Evolutionary conservation across 495 filamentous ascomycete species (phyloP).

Genomic region (Hypoxylon rickii): DNA sequence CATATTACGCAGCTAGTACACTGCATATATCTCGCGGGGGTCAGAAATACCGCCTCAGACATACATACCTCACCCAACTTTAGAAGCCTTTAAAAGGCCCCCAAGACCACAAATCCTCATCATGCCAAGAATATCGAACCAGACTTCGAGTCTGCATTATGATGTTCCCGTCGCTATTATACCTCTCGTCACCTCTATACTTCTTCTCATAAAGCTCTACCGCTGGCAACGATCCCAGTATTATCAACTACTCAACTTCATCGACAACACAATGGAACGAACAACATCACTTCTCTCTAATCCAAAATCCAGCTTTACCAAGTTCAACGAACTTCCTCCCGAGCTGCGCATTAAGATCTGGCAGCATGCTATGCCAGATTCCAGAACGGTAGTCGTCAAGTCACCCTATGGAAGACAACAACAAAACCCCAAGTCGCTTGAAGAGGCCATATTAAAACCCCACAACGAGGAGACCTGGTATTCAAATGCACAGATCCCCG

Average conservation of each 20-base stretch:
- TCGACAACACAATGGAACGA: constrained; percentile 30
- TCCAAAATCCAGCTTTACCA: constrained; percentile 37
- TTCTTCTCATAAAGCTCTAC: constrained; percentile 24
- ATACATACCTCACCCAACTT: constrained; percentile 5
- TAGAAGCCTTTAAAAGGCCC: background rate
- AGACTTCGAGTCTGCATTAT: constrained; percentile 24
- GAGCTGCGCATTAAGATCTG: constrained; percentile 55
- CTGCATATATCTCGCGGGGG: constrained; percentile 8
- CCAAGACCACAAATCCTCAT: constrained; percentile 16
- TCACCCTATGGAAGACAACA: constrained; percentile 23
- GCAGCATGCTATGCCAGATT: constrained; percentile 36
- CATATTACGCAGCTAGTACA: constrained; percentile 14
- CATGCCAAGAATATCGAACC: constrained; percentile 19
- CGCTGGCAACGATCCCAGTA: constrained; percentile 25
- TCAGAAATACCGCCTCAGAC: constrained; percentile 1
- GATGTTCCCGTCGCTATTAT: constrained; percentile 27
- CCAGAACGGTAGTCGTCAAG: constrained; percentile 34
- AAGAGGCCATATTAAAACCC: constrained; percentile 22
- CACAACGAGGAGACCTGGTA: constrained; percentile 30
- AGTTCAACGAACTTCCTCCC: constrained; percentile 48
- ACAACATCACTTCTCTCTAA: constrained; percentile 20
- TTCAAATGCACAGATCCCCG: constrained; percentile 35
- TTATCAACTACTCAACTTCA: constrained; percentile 23
- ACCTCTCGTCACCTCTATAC: constrained; percentile 27
- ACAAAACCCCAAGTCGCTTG: constrained; percentile 27